Conservation (phyloP, 2,329 filamentous ascomycete species). For the Diaporthe sp. region DNA sequence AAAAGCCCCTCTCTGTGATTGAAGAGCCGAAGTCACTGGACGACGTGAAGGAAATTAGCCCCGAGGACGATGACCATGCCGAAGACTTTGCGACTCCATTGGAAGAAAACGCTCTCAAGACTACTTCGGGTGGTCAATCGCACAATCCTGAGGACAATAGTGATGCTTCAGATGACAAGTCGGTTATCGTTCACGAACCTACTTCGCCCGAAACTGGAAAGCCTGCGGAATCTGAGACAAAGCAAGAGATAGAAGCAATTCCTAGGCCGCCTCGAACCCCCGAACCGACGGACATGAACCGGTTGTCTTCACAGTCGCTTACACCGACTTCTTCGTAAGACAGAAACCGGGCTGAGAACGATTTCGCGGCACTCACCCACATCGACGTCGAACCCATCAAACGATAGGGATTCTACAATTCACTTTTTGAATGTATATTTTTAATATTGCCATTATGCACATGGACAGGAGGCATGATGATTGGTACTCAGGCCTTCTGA, state of each 20-base stretch:
- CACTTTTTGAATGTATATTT: slow-evolving; percentile 38
- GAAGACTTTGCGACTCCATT: slow-evolving; percentile 38
- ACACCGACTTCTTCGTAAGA: slow-evolving; percentile 35
- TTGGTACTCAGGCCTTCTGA: slow-evolving; percentile 21
- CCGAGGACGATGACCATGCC: slow-evolving; percentile 9
- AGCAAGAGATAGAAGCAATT: slow-evolving; percentile 5
- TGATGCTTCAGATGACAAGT: slow-evolving; percentile 13
- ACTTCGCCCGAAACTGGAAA: neutral
- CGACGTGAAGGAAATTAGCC: neutral
- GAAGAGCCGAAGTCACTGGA: slow-evolving; percentile 18
- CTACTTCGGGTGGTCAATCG: neutral
- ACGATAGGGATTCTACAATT: slow-evolving; percentile 6
- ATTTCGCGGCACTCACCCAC: neutral
- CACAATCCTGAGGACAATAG: neutral
- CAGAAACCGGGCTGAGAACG: slow-evolving; percentile 13
- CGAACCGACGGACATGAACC: slow-evolving; percentile 34
- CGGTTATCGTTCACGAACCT: slow-evolving; percentile 6
- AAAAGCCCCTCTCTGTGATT: slow-evolving; percentile 16
- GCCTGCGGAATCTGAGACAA: neutral
- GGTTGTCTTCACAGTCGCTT: slow-evolving; percentile 40
- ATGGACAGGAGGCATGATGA: slow-evolving; percentile 24
- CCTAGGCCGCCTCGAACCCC: slow-evolving; percentile 36
- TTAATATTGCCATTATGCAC: slow-evolving; percentile 37
- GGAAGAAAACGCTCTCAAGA: slow-evolving; percentile 9
- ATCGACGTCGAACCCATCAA: neutral